Evolutionary conservation across 768 basidiomycete species (phyloP).

Genomic region (Tylopilus plumbeoviolaceoides): DNA sequence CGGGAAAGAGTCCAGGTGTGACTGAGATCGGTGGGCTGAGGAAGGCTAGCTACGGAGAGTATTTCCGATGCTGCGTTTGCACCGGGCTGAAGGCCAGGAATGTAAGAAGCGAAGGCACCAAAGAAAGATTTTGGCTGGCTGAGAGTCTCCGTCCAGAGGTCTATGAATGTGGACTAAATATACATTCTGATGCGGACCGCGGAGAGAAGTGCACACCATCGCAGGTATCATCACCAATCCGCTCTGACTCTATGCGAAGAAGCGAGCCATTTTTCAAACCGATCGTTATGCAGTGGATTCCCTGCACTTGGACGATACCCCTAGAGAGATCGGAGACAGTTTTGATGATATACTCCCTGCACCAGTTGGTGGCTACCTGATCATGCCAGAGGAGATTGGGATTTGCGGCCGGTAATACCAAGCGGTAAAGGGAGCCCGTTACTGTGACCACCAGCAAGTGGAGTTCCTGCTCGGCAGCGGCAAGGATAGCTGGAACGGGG

Average conservation of each 20-base stretch:
- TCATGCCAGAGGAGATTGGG: conserved; percentile 56
- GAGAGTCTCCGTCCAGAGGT: conserved; percentile 66
- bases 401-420: conserved; percentile 58
- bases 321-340: conserved; percentile 40
- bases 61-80: conserved; percentile 53
- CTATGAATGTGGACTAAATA: conserved; percentile 34
- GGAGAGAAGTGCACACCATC: conserved; percentile 47
- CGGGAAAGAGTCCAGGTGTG: conserved; percentile 84
- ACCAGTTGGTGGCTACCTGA: conserved; percentile 51
- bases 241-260: conserved; percentile 65
- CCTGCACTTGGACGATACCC: conserved; percentile 62
- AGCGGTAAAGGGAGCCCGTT: conserved; percentile 67
- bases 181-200: background rate
- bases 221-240: conserved; percentile 46
- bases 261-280: conserved; percentile 58
- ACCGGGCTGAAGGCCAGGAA: conserved; percentile 48
- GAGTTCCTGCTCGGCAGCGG: conserved; percentile 44
- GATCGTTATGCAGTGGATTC: conserved; percentile 62
- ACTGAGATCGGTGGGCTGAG: conserved; percentile 71
- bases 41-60: conserved; percentile 66
- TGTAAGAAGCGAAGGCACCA: conserved; percentile 61
- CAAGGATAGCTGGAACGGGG: conserved; percentile 60
- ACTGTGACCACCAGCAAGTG: conserved; percentile 69
- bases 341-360: conserved; percentile 64
- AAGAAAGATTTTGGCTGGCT: conserved; percentile 66